Evolutionary conservation across 2,329 filamentous ascomycete species (phyloP).

Genomic region (Graphium sp.): DNA sequence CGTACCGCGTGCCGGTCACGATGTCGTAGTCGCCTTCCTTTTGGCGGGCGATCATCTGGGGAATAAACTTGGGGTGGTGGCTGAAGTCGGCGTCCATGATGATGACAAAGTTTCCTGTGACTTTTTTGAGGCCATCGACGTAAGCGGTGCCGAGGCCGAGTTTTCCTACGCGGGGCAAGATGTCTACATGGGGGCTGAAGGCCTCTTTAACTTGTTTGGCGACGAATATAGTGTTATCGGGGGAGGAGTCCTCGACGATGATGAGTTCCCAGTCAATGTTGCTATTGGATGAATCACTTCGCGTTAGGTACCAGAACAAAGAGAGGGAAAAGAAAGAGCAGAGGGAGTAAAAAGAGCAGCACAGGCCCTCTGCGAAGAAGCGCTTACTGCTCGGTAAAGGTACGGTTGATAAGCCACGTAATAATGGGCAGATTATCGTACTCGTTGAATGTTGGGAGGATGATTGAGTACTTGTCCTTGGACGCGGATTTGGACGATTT

Average conservation of each 20-base stretch:
- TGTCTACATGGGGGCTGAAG: slow-evolving; percentile 63
- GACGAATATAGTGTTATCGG: slow-evolving; percentile 84
- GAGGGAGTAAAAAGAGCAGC: not conserved
- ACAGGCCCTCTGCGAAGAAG: no score
- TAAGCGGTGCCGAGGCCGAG: slow-evolving; percentile 94
- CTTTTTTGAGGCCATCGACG: slow-evolving; percentile 83
- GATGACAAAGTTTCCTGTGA: slow-evolving; percentile 86
- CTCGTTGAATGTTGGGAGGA: slow-evolving; percentile 98
- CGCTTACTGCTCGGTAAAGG: slow-evolving; percentile 70
- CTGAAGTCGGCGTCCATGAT: slow-evolving; percentile 99
- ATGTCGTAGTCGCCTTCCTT: slow-evolving; percentile 73
- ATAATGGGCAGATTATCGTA: slow-evolving; percentile 93
- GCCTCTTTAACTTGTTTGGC: slow-evolving; percentile 79
- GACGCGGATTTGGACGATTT: no score
- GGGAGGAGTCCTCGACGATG: slow-evolving; percentile 95
- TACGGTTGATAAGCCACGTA: slow-evolving; percentile 82
- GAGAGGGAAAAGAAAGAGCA: not conserved
- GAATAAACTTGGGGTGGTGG: slow-evolving; percentile 98
- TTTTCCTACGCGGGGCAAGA: slow-evolving; percentile 84
- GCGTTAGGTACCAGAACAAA: no score
- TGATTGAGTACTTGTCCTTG: slow-evolving; percentile 80
- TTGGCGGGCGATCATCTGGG: slow-evolving; percentile 78
- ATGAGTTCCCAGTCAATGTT: slow-evolving; percentile 94
- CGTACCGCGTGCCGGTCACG: slow-evolving; percentile 90
- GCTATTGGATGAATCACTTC: slow-evolving; percentile 26